phyloP scores from a whole-genome alignment of 805 yeast species.

The Candida loeiensis region DNA sequence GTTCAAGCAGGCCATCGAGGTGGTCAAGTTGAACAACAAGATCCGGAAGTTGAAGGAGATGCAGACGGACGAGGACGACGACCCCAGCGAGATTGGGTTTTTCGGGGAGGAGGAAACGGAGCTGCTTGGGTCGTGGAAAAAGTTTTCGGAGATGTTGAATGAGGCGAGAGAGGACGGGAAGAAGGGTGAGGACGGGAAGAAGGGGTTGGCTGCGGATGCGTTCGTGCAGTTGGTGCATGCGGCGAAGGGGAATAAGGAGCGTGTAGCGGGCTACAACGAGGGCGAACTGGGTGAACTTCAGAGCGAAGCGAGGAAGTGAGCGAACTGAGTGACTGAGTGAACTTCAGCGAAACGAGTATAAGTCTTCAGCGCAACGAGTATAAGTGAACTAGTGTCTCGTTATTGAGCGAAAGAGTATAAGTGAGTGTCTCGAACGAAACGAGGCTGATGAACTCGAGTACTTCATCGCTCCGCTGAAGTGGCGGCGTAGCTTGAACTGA shows the following conservation, averaged over 20 bases:
- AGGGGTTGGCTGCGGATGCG: constrained; percentile 46
- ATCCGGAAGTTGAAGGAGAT: constrained; percentile 65
- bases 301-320: neutral
- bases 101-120: constrained; percentile 33
- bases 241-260: constrained; percentile 58
- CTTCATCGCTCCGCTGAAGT: too few species aligned
- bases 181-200: constrained; percentile 18
- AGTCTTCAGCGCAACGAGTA: too few species aligned
- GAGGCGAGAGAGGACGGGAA: constrained; percentile 14
- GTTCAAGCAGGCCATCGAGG: constrained; percentile 80
- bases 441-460: too few species aligned
- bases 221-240: constrained; percentile 71
- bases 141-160: constrained; percentile 23
- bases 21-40: constrained; percentile 77
- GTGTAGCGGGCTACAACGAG: constrained; percentile 21
- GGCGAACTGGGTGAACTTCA: neutral
- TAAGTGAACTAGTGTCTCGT: too few species aligned
- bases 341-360: too few species aligned
- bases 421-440: too few species aligned
- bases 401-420: too few species aligned
- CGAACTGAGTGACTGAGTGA: neutral
- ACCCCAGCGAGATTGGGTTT: constrained; percentile 44
- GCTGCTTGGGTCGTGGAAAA: constrained; percentile 27
- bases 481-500: too few species aligned
- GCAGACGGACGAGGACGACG: constrained; percentile 57